phyloP scores from a whole-genome alignment of 768 basidiomycete genomes.

The Auricularia auricula-judae region DNA sequence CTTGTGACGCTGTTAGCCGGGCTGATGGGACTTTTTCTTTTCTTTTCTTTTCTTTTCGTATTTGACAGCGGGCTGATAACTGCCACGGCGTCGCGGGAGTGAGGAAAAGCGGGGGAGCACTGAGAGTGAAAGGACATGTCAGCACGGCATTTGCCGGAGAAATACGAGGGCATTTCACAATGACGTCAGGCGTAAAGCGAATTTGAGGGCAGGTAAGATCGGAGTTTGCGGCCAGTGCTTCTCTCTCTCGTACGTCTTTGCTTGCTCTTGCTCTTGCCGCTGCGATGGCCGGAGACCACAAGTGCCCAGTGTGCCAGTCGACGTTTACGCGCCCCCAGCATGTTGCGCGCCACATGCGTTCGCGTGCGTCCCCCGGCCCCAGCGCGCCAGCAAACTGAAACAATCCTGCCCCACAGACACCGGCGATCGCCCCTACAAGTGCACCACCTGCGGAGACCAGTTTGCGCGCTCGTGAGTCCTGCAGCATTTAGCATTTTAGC shows the following conservation, averaged over 20 bases:
- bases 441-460: conserved; percentile 79
- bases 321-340: conserved; percentile 85
- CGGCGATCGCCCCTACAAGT: conserved; percentile 83
- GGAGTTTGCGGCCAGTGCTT: conserved; percentile 1
- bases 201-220: not conserved
- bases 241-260: conserved; percentile 7
- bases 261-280: not conserved
- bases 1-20: not conserved
- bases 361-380: conserved; percentile 45
- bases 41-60: too few species aligned
- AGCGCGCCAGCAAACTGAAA: conserved; percentile 8
- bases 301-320: conserved; percentile 77
- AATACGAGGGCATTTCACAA: too few species aligned
- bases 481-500: not conserved
- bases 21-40: not conserved
- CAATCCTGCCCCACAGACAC: conserved; percentile 47
- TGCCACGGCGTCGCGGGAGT: conserved; percentile 18
- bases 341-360: conserved; percentile 84
- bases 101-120: too few species aligned
- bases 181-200: too few species aligned
- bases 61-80: conserved; percentile 21
- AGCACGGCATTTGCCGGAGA: too few species aligned
- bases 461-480: conserved; percentile 64
- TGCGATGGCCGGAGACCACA: conserved; percentile 70
- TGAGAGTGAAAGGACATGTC: too few species aligned